Conservation (phyloP, 1,139 yeast genomes). For the Kodamaea sp. region DNA sequence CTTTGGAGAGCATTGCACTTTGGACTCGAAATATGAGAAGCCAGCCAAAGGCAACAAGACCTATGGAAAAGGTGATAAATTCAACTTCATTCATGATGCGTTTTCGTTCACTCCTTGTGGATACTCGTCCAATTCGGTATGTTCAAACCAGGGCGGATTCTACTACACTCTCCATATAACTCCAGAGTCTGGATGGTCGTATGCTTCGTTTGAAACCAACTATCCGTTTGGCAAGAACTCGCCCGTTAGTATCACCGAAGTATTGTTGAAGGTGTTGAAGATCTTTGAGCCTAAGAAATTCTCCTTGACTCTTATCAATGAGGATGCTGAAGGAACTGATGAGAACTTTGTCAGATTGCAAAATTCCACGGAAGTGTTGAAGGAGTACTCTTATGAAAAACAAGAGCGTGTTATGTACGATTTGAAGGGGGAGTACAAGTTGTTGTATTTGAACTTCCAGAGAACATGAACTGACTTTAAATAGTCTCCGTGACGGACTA, state of each 20-base stretch:
- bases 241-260: constrained; percentile 47
- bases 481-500: too few relatives aligned
- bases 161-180: constrained; percentile 94
- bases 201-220: constrained; percentile 93
- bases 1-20: constrained; percentile 9
- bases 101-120: constrained; percentile 97
- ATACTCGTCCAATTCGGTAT: constrained; percentile 81
- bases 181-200: constrained; percentile 92
- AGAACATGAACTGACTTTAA: neutral
- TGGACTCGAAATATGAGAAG: constrained; percentile 2
- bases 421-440: constrained; percentile 49
- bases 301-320: constrained; percentile 66
- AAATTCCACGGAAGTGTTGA: constrained; percentile 32
- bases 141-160: constrained; percentile 53
- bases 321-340: constrained; percentile 24
- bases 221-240: constrained; percentile 50
- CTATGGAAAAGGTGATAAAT: too few relatives aligned
- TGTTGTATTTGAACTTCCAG: constrained; percentile 50
- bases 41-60: neutral
- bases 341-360: constrained; percentile 31
- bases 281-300: constrained; percentile 78
- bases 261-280: constrained; percentile 57
- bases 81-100: constrained; percentile 66
- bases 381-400: constrained; percentile 56
- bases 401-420: constrained; percentile 74